Percentiles rank a stretch among this genome's conserved stretches.
Conservation (phyloP, 208 protist species). For the Trichomonas vaginalis region DNA sequence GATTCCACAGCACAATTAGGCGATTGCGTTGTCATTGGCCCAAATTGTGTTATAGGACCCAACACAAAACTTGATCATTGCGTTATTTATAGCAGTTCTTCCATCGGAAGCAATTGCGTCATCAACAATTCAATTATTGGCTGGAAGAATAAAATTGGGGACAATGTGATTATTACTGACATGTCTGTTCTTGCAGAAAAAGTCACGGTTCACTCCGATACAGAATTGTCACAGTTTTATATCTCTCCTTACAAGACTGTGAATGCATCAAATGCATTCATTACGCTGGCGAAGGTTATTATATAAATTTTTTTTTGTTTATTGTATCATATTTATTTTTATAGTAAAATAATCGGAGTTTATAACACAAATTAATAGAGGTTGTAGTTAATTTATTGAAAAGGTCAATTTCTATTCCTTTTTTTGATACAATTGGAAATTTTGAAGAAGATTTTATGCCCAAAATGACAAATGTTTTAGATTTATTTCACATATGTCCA, state of each 20-base stretch:
- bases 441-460: too few species aligned
- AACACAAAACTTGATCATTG: slow-evolving; percentile 22
- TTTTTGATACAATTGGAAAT: too few species aligned
- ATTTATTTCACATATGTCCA: too few species aligned
- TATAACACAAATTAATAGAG: too few species aligned
- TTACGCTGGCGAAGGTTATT: not conserved
- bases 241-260: not conserved
- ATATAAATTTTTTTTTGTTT: not conserved
- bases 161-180: not conserved
- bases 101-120: not conserved
- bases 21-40: slow-evolving; percentile 73
- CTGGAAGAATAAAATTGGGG: slow-evolving; percentile 22
- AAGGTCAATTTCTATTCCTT: too few species aligned
- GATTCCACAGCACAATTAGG: slow-evolving; percentile 69
- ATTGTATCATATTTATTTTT: too few species aligned
- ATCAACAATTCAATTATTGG: slow-evolving; percentile 25
- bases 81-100: not conserved
- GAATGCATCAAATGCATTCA: not conserved
- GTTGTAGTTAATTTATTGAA: too few species aligned
- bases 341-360: too few species aligned
- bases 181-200: not conserved
- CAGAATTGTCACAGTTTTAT: not conserved
- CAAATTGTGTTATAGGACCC: slow-evolving; percentile 66
- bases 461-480: too few species aligned
- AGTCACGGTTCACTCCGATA: not conserved